phyloP scores from a whole-genome alignment of 495 filamentous ascomycete species.

The Sporormia fimetaria region DNA sequence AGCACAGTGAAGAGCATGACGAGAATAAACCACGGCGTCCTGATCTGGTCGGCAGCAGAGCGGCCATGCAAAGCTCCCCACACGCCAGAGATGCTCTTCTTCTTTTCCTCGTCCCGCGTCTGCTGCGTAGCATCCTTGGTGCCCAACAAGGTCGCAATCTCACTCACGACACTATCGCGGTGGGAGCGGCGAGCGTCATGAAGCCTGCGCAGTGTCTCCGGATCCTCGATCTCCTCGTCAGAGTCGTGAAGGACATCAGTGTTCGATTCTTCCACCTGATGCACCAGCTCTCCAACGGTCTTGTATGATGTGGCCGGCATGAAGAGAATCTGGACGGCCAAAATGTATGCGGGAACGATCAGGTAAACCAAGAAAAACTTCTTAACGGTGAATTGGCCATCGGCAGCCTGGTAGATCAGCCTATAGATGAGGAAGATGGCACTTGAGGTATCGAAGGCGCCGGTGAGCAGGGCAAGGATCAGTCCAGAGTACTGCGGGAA shows the following conservation, averaged over 20 bases:
- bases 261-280: conserved; percentile 49
- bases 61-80: conserved; percentile 81
- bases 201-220: conserved; percentile 14
- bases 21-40: conserved; percentile 74
- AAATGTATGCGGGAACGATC: conserved; percentile 58
- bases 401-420: conserved; percentile 54
- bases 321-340: conserved; percentile 55
- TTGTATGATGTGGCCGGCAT: conserved; percentile 80
- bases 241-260: conserved; percentile 34
- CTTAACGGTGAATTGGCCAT: conserved; percentile 49
- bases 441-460: conserved; percentile 80
- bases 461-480: conserved; percentile 74
- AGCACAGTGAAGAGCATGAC: conserved; percentile 79
- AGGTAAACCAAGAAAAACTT: conserved; percentile 73
- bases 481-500: conserved; percentile 78
- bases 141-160: conserved; percentile 64
- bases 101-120: conserved; percentile 44
- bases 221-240: conserved; percentile 35
- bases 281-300: conserved; percentile 72
- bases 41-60: conserved; percentile 62
- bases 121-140: conserved; percentile 43
- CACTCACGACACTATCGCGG: conserved; percentile 55
- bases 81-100: conserved; percentile 58
- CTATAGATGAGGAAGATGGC: conserved; percentile 84
- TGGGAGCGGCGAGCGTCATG: conserved; percentile 49